A percentile compares a stretch with the other conserved stretches of the same genome.
Evolutionary conservation across 352 stramenopile species (phyloP).

Genomic region (Globisporangium paddicum): DNA sequence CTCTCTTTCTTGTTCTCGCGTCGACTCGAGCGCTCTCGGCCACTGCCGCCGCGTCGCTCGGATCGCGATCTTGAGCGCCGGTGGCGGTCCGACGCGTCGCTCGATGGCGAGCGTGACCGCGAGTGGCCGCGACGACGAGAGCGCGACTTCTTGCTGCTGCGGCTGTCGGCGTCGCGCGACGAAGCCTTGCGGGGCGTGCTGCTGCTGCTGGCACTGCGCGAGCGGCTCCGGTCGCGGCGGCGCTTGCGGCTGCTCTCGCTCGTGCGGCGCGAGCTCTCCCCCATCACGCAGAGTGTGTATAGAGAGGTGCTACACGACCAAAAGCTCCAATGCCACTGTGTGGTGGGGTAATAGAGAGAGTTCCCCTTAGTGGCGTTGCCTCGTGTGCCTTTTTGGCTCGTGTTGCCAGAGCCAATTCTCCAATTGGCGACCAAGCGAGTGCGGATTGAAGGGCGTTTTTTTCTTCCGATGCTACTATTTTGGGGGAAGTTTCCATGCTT

Average conservation of each 20-base stretch:
- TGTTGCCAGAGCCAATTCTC: background rate
- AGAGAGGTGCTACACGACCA: background rate
- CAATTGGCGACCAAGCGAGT: conserved; percentile 2
- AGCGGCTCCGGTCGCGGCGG: conserved; percentile 18
- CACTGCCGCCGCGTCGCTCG: conserved; percentile 3
- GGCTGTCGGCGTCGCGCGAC: conserved; percentile 12
- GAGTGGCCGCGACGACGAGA: conserved; percentile 16
- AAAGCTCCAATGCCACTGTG: background rate
- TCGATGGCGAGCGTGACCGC: conserved; percentile 20
- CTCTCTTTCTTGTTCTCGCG: conserved; percentile 14
- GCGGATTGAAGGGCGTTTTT: conserved; percentile 10
- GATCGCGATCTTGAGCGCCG: conserved; percentile 35
- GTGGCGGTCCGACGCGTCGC: conserved; percentile 20
- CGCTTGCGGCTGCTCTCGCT: conserved; percentile 26
- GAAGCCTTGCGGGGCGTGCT: conserved; percentile 12
- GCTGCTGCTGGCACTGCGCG: conserved; percentile 15
- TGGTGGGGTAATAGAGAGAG: background rate
- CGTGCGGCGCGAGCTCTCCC: conserved; percentile 13
- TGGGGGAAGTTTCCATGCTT: too few species aligned
- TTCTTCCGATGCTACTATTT: too few species aligned
- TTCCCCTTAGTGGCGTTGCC: background rate
- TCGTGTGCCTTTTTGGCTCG: background rate
- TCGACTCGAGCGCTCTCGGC: conserved; percentile 10
- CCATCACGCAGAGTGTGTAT: conserved; percentile 8
- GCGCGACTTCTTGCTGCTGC: conserved; percentile 15